These are phyloP conservation scores for Cucurbita ficifolia DNA, from an alignment of 306 rosid species.

Conservation along the genomic window DNA sequence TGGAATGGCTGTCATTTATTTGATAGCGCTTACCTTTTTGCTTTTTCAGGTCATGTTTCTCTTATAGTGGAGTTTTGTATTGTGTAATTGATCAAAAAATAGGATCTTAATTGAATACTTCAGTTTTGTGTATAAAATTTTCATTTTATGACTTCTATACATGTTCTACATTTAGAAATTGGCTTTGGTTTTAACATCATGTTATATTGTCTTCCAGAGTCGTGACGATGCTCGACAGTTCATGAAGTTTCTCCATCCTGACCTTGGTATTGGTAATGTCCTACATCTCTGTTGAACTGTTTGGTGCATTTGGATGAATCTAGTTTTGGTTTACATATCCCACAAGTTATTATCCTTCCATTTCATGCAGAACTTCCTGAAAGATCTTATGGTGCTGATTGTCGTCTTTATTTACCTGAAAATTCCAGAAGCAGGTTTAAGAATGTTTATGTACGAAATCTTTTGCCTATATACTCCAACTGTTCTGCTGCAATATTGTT, in stretches of 20 bases:
- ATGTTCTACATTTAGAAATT: neutral
- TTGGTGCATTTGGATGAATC: neutral
- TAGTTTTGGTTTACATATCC: slow-evolving; percentile 1
- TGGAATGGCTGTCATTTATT: slow-evolving; percentile 95
- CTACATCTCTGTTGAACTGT: slow-evolving; percentile 9
- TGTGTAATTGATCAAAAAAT: neutral
- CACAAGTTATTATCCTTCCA: slow-evolving; percentile 1
- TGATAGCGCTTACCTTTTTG: slow-evolving; percentile 86
- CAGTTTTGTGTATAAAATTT: neutral
- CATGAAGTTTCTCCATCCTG: slow-evolving; percentile 97
- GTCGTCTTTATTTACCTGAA: slow-evolving; percentile 84
- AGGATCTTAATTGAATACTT: neutral
- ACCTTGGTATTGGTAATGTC: slow-evolving; percentile 85
- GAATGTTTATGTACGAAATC: slow-evolving; percentile 98
- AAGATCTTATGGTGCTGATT: slow-evolving; percentile 92
- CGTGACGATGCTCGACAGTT: slow-evolving; percentile 96
- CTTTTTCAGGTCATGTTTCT: slow-evolving; percentile 66
- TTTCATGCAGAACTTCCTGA: slow-evolving; percentile 79
- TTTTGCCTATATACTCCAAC: slow-evolving; percentile 20
- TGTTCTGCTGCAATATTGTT: slow-evolving; percentile 3
- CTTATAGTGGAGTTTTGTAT: neutral
- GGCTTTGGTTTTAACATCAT: slow-evolving; percentile 2
- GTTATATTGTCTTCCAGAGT: slow-evolving; percentile 30
- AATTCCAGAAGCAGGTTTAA: slow-evolving; percentile 90
- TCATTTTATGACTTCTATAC: neutral